Percentiles rank a stretch among this genome's conserved stretches.
phyloP scores from a whole-genome alignment of 139 green algal genomes.

The Chlamydomonas sp. region DNA sequence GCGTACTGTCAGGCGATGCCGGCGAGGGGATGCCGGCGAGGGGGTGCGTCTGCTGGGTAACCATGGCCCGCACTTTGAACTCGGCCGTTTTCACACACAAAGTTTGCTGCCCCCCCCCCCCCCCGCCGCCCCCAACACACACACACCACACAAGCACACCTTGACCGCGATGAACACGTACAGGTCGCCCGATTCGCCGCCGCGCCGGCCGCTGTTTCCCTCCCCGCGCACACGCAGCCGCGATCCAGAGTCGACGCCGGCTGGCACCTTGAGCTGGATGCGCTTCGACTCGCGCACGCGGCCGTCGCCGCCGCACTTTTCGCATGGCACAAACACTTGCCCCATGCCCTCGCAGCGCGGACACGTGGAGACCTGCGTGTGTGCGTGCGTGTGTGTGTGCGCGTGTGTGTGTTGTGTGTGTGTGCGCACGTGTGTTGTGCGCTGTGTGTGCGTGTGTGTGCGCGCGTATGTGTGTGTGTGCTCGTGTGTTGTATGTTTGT shows the following conservation, averaged over 20 bases:
- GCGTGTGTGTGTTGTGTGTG: no score
- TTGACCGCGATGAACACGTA: conserved; percentile 90
- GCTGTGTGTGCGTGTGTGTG: not conserved
- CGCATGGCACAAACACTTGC: conserved; percentile 71
- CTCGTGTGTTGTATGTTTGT: no score
- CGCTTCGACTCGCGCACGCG: conserved; percentile 77
- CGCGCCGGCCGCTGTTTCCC: conserved; percentile 56
- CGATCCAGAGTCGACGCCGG: conserved; percentile 77
- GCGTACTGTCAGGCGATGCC: no score
- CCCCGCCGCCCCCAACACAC: no score
- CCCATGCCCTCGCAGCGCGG: conserved; percentile 68
- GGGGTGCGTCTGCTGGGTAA: no score
- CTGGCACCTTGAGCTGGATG: conserved; percentile 70
- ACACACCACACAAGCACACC: no score
- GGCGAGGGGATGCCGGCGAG: no score
- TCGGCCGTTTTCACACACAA: no score
- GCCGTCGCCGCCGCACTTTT: conserved; percentile 83
- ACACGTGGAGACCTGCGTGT: conserved; percentile 69
- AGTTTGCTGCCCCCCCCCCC: no score
- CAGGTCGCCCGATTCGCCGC: conserved; percentile 79
- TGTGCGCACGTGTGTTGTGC: no score
- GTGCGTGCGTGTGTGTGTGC: conserved; percentile 35
- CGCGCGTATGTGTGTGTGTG: conserved; percentile 29
- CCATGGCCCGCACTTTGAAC: no score
- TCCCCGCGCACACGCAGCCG: conserved; percentile 78